phyloP scores from a whole-genome alignment of 352 stramenopile genomes.

The Globisporangium spinosum region DNA sequence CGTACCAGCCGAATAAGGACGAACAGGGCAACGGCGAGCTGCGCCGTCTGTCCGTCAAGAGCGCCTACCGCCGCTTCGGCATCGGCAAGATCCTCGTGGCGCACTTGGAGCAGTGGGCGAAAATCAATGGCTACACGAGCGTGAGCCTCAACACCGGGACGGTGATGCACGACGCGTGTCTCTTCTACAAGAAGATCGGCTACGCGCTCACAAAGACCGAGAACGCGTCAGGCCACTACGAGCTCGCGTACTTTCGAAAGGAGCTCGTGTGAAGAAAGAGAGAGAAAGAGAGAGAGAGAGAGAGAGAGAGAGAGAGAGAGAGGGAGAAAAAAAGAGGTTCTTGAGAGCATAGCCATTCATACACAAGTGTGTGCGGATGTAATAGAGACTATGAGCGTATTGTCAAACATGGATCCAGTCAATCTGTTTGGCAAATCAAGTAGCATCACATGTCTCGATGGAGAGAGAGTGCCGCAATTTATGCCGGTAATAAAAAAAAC shows the following conservation, averaged over 20 bases:
- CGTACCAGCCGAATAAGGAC: conserved; percentile 20
- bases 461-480: not conserved
- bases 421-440: not conserved
- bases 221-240: conserved; percentile 9
- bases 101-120: conserved; percentile 21
- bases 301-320: not conserved
- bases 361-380: not conserved
- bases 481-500: not conserved
- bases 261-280: not conserved
- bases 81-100: conserved; percentile 23
- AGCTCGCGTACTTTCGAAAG: conserved; percentile 21
- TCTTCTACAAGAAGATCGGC: conserved; percentile 15
- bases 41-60: conserved; percentile 27
- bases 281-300: no score
- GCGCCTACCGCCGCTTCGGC: conserved; percentile 21
- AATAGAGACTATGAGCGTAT: not conserved
- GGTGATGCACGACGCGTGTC: conserved; percentile 13
- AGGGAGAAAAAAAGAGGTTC: no score
- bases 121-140: conserved; percentile 7
- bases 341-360: no score
- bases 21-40: conserved; percentile 22
- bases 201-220: conserved; percentile 18
- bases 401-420: not conserved
- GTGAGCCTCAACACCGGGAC: conserved; percentile 21
- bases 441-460: not conserved